Base-by-base conservation (phyloP, 352 stramenopile species). In the Globisporangium middletonii region DNA sequence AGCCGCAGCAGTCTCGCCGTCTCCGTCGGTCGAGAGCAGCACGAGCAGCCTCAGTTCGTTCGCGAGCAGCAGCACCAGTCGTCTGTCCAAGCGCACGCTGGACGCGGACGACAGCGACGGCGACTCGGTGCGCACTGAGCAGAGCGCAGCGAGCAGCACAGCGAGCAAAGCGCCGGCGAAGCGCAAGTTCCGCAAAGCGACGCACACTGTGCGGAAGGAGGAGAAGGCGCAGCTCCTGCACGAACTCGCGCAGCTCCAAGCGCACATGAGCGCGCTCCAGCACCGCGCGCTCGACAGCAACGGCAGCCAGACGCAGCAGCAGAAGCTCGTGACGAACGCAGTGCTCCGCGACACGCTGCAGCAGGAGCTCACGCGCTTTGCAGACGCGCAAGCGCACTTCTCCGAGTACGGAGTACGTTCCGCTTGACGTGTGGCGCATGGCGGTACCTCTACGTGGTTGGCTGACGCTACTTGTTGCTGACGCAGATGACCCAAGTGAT, bases 221-320 rank as follows among this genome's bases (percentile, higher is more conserved):
- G 67, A 83, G 55, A 79, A 69, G 35, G 46, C 67, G 46, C 54
- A 26, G 37, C 52, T 83, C 0, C 48, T 72, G 15, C 18, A 48
- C 15, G 58, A 83, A 38, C 53, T 77, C 5, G 16, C 67, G 60
- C 42, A 50, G 30, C 50, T 81, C 35, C 62, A 80, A 57, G 59
- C 64, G 33, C 38, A 68, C 16, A 60, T 83, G 12, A 59, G 72
- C 57, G 54, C 64, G 45, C 53, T 81, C 27, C 74, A 83, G 63
- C 64, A 59, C 49, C 55, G 63, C 18, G 66, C 55, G 4, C 50
- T 71, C 50, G 55, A 51, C 15, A 59, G 33, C 18, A 27, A 37
- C 18, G 41, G 30, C 6, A 19, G 13, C n/a, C 55, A 67, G 45
- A 59, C 55, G 23, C 11, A n/a, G 8, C 30, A 55, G n/a, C 38